Evolutionary conservation across 768 basidiomycete species (phyloP).

Genomic region (Steccherinum ochraceum): DNA sequence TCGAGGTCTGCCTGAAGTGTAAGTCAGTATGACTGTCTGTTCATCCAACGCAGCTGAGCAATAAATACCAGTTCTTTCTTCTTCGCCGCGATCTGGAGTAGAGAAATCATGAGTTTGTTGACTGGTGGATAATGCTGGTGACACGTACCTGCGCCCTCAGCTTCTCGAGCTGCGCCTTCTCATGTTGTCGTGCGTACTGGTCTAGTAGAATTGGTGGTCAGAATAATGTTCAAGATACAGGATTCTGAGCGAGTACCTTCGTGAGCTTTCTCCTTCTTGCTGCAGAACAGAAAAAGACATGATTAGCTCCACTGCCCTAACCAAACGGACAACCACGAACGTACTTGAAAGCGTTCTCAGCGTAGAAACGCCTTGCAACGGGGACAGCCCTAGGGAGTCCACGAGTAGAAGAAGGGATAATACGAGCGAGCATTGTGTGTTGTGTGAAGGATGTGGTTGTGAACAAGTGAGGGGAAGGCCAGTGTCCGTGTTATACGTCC

Average conservation of each 20-base stretch:
- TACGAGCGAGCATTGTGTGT: conserved; percentile 40
- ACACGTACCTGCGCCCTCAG: conserved; percentile 46
- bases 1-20: background rate
- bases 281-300: conserved; percentile 22
- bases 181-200: conserved; percentile 56
- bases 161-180: conserved; percentile 51
- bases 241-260: conserved; percentile 48
- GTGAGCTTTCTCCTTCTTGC: conserved; percentile 69
- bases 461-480: conserved; percentile 5
- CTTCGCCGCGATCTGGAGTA: conserved; percentile 25
- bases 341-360: conserved; percentile 59
- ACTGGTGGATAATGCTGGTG: background rate
- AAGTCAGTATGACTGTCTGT: background rate
- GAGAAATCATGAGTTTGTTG: background rate
- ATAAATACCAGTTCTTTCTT: conserved; percentile 25
- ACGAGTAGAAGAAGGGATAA: conserved; percentile 27
- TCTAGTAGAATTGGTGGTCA: too few relatives aligned
- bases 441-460: too few relatives aligned
- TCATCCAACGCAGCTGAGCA: background rate
- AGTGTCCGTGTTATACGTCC: conserved; percentile 6
- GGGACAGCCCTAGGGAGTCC: conserved; percentile 26
- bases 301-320: conserved; percentile 1
- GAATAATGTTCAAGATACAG: too few relatives aligned
- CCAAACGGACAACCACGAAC: conserved; percentile 9
- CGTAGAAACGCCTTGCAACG: conserved; percentile 53